phyloP scores from a whole-genome alignment of 2,329 filamentous ascomycete species.

The Plenodomus tracheiphilus region DNA sequence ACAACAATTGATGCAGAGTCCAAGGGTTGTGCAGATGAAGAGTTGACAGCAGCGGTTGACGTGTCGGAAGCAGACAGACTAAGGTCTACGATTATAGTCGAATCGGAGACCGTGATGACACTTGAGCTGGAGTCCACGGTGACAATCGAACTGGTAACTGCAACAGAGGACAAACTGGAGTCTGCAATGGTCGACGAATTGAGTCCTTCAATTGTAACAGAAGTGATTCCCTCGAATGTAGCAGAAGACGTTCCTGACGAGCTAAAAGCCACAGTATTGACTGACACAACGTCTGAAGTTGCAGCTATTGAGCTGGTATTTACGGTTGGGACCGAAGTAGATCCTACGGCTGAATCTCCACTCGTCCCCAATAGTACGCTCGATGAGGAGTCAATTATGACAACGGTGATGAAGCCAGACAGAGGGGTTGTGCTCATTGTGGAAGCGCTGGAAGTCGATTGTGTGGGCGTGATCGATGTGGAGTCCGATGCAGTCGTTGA shows the following conservation, averaged over 20 bases:
- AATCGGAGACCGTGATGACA: too few species aligned
- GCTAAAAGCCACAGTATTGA: not conserved
- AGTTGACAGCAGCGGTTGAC: not conserved
- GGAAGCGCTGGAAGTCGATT: not conserved
- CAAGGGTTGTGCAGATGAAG: not conserved
- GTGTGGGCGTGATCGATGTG: not conserved
- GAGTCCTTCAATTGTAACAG: not conserved
- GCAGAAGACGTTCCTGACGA: not conserved
- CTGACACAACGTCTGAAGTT: not conserved
- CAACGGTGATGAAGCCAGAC: not conserved
- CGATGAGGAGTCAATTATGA: not conserved
- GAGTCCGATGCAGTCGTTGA: not conserved
- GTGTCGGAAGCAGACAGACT: not conserved
- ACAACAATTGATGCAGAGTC: too few species aligned
- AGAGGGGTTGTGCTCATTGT: not conserved
- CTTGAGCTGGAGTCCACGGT: too few species aligned
- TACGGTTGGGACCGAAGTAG: not conserved
- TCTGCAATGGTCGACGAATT: not conserved
- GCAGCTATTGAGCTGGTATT: not conserved
- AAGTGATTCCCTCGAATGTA: not conserved
- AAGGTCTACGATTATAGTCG: not conserved
- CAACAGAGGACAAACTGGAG: not conserved
- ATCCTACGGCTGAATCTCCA: not conserved
- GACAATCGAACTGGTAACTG: not conserved
- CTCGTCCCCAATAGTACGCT: not conserved